Conservation (phyloP, 2,329 filamentous ascomycete species). For the Aspergillus sergii region DNA sequence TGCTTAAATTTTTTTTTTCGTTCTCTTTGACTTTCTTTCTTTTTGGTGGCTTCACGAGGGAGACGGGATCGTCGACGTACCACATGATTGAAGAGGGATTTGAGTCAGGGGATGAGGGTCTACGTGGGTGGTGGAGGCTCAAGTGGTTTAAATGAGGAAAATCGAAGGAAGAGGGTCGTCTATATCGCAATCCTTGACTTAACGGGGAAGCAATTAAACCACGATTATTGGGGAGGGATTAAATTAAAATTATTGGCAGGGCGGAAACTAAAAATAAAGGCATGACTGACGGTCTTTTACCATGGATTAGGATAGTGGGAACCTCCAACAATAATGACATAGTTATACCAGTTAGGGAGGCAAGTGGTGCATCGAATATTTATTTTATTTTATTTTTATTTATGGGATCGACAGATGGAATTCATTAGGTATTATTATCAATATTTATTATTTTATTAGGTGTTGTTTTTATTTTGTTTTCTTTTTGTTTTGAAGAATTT, state of each 20-base stretch:
- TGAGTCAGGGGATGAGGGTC: background rate
- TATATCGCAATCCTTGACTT: background rate
- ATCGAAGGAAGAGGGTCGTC: constrained; percentile 13
- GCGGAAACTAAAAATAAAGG: constrained; percentile 24
- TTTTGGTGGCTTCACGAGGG: background rate
- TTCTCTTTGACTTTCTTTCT: background rate
- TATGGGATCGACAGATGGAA: background rate
- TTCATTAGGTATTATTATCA: background rate
- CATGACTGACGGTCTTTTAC: background rate
- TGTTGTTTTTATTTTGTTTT: background rate
- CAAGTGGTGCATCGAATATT: background rate
- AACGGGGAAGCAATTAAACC: background rate
- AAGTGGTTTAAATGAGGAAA: background rate
- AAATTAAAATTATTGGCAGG: constrained; percentile 4
- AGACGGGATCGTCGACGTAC: constrained; percentile 20
- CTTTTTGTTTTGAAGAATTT: background rate
- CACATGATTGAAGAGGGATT: constrained; percentile 27
- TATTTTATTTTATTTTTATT: background rate
- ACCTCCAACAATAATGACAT: background rate
- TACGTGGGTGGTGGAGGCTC: background rate
- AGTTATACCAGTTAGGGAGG: background rate
- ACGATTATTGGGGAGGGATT: constrained; percentile 6
- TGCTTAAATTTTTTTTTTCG: background rate
- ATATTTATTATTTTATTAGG: background rate
- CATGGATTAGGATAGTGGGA: background rate